These are phyloP conservation scores for Neofusicoccum parvum DNA, from an alignment of 2,329 filamentous ascomycete species.

Conservation along the genomic window DNA sequence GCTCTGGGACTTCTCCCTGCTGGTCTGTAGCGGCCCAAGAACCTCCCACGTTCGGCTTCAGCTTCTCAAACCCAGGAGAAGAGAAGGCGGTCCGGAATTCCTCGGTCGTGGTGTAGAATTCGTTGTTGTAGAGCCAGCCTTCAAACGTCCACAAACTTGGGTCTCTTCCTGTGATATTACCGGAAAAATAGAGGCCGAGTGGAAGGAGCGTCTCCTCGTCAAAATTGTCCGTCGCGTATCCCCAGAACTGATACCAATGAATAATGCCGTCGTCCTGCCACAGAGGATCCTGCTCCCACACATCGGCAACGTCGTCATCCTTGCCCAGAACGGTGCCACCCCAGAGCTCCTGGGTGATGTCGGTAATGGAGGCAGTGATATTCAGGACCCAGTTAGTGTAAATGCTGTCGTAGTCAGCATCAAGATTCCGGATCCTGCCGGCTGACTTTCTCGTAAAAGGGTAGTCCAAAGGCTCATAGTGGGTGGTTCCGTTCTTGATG, in stretches of 20 bases:
- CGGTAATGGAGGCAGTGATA: conserved; percentile 39
- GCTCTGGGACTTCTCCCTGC: conserved; percentile 40
- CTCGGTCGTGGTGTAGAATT: conserved; percentile 56
- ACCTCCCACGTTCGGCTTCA: conserved; percentile 52
- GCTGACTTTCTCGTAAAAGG: conserved; percentile 32
- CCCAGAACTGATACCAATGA: conserved; percentile 54
- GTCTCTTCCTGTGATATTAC: conserved; percentile 55
- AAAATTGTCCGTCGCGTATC: conserved; percentile 41
- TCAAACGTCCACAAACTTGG: conserved; percentile 53
- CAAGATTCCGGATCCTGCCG: conserved; percentile 46
- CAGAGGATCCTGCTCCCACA: conserved; percentile 46
- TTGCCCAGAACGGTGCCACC: conserved; percentile 42
- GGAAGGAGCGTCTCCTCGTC: conserved; percentile 50
- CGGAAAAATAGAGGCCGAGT: conserved; percentile 45
- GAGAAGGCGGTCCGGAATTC: conserved; percentile 51
- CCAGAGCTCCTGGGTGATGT: conserved; percentile 51
- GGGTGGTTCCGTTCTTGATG: conserved; percentile 42
- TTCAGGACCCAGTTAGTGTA: conserved; percentile 39
- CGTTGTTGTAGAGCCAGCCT: conserved; percentile 58
- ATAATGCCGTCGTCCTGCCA: conserved; percentile 43
- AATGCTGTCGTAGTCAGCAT: conserved; percentile 35
- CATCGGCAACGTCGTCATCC: conserved; percentile 47
- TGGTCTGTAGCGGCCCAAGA: conserved; percentile 50
- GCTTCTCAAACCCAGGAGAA: conserved; percentile 49
- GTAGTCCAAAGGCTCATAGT: conserved; percentile 34